Conservation (phyloP, 768 basidiomycete genomes). For the Mycena alexandri region DNA sequence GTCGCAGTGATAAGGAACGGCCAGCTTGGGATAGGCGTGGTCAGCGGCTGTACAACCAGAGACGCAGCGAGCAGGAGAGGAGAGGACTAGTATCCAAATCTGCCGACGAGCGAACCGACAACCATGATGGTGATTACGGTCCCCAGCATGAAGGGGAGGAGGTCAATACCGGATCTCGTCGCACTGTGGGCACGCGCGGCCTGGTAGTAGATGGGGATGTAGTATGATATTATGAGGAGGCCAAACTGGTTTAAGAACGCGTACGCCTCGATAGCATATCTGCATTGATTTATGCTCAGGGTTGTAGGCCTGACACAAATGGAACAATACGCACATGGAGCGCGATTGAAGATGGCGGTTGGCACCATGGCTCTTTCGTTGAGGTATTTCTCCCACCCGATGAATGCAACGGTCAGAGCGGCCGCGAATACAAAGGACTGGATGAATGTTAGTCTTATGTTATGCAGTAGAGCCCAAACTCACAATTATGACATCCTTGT, state of each 20-base stretch:
- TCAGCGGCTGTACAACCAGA: too few relatives aligned
- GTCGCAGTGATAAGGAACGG: constrained; percentile 15
- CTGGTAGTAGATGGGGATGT: constrained; percentile 40
- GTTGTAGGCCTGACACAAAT: too few relatives aligned
- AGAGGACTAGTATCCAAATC: constrained; percentile 16
- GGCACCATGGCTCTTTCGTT: constrained; percentile 26
- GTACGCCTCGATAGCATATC: constrained; percentile 19
- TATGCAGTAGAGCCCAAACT: constrained; percentile 3
- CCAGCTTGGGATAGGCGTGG: too few relatives aligned
- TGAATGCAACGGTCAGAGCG: neutral
- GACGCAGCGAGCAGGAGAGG: neutral
- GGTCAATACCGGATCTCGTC: constrained; percentile 39
- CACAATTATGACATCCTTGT: constrained; percentile 34
- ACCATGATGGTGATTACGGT: constrained; percentile 26
- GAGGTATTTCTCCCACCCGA: constrained; percentile 20
- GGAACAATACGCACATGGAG: neutral
- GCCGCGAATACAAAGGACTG: constrained; percentile 15
- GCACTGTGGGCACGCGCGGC: constrained; percentile 37
- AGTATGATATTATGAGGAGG: constrained; percentile 5
- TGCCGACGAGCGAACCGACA: constrained; percentile 7
- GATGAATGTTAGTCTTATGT: neutral
- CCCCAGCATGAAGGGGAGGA: constrained; percentile 39
- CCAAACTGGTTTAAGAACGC: neutral
- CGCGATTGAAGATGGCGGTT: constrained; percentile 15
- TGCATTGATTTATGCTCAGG: too few relatives aligned